Percentiles rank a stretch among this genome's conserved stretches.
Evolutionary conservation across 169 alveolate species (phyloP).

Genomic region (Fabrea salina): DNA sequence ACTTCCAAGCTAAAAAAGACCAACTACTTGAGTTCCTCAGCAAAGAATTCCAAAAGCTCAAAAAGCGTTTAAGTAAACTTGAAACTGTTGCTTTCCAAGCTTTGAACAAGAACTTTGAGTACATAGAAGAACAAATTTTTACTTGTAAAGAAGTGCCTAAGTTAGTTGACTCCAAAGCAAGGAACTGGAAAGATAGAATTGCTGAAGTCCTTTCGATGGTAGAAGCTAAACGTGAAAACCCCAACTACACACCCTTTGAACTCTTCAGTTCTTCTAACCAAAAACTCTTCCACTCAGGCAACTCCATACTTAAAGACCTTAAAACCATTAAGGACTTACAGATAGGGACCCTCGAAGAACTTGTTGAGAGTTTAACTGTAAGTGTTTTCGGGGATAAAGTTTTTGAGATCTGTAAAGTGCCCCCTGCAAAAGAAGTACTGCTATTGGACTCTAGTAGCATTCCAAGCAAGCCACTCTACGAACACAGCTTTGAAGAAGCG

Average conservation of each 20-base stretch:
- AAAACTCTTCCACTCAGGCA: background rate
- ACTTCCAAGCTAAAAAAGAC: background rate
- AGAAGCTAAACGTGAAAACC: constrained; percentile 10
- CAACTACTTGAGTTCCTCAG: background rate
- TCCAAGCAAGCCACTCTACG: too few species aligned
- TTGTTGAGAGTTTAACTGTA: background rate
- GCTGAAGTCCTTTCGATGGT: background rate
- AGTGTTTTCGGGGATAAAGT: too few species aligned
- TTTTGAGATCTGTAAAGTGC: too few species aligned
- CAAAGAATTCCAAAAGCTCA: background rate
- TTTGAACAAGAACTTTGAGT: background rate
- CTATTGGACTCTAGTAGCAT: too few species aligned
- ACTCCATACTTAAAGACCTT: background rate
- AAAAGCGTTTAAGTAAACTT: background rate
- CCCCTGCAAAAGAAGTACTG: too few species aligned
- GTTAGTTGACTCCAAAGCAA: background rate
- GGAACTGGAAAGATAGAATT: constrained; percentile 25
- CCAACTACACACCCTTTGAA: background rate
- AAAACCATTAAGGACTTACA: background rate
- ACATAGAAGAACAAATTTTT: background rate
- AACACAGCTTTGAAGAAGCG: too few species aligned
- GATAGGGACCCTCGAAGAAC: background rate
- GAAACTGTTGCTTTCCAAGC: background rate
- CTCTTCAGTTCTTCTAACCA: background rate
- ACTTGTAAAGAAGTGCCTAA: background rate